Conservation (phyloP, 257 asterid genomes). For the Solanum habrochaites region DNA sequence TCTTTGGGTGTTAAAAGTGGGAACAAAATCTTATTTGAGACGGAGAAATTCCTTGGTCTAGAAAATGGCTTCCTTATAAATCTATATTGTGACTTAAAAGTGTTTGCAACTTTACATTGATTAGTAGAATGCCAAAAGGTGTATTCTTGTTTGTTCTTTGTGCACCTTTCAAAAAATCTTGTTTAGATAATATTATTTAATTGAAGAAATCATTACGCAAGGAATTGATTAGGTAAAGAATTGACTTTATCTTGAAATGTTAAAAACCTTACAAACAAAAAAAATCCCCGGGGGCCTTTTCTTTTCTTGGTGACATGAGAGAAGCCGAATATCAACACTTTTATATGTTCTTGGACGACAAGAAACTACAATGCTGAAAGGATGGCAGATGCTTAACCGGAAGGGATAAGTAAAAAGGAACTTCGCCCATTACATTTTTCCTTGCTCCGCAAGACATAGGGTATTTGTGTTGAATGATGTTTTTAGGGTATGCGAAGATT, state of each 20-base stretch:
- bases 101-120: background rate
- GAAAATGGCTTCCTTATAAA: background rate
- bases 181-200: background rate
- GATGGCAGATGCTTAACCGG: constrained; percentile 89
- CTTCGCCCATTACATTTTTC: constrained; percentile 75
- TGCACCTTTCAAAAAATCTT: background rate
- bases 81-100: background rate
- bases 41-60: background rate
- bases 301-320: constrained; percentile 15
- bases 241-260: too few species aligned
- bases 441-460: constrained; percentile 97
- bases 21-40: background rate
- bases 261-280: too few species aligned
- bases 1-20: background rate
- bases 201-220: background rate
- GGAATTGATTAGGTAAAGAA: too few species aligned
- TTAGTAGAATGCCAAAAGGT: background rate
- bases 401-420: constrained; percentile 50
- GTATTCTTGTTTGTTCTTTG: background rate
- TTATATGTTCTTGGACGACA: constrained; percentile 75
- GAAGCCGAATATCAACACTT: constrained; percentile 72
- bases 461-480: constrained; percentile 72
- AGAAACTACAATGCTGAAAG: constrained; percentile 88
- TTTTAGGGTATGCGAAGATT: constrained; percentile 55
- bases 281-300: too few species aligned